Conservation (phyloP, 1,284 basidiomycete species). For the Papiliotrema nemorosa region DNA sequence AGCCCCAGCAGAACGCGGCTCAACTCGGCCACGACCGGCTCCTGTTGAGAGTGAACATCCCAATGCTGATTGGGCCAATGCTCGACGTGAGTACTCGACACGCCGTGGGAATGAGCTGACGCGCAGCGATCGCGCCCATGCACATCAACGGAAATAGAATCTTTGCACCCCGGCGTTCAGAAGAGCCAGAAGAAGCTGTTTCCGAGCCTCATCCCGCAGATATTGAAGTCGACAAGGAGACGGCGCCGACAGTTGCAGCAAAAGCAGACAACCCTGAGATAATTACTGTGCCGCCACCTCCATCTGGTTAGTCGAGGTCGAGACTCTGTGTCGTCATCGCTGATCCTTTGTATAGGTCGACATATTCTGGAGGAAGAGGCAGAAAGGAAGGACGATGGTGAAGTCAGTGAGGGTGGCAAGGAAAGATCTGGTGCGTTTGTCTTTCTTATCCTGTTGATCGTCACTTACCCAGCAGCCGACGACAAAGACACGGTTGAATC, state of each 20-base stretch:
- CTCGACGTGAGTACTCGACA: conserved; percentile 4
- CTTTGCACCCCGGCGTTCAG: not conserved
- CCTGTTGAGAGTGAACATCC: conserved; percentile 4
- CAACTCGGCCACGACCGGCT: not conserved
- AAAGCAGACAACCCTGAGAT: not conserved
- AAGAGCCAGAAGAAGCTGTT: not conserved
- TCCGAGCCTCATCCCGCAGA: not conserved
- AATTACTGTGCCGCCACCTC: not conserved
- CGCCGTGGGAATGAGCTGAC: not conserved
- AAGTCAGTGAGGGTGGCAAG: too few species aligned
- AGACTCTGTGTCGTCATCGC: too few species aligned
- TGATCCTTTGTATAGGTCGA: too few species aligned
- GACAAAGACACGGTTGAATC: conserved; percentile 3
- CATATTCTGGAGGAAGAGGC: too few species aligned
- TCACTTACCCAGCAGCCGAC: not conserved
- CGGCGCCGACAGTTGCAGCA: not conserved
- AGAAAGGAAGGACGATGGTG: too few species aligned
- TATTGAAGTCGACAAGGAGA: not conserved
- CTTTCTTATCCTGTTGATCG: not conserved
- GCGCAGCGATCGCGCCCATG: not conserved
- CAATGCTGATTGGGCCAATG: conserved; percentile 7
- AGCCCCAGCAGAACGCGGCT: conserved; percentile 6
- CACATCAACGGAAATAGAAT: not conserved
- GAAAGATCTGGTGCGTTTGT: not conserved
- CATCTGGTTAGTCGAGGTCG: too few species aligned